Conservation (phyloP, 352 stramenopile genomes). For the Pythium sp. region DNA sequence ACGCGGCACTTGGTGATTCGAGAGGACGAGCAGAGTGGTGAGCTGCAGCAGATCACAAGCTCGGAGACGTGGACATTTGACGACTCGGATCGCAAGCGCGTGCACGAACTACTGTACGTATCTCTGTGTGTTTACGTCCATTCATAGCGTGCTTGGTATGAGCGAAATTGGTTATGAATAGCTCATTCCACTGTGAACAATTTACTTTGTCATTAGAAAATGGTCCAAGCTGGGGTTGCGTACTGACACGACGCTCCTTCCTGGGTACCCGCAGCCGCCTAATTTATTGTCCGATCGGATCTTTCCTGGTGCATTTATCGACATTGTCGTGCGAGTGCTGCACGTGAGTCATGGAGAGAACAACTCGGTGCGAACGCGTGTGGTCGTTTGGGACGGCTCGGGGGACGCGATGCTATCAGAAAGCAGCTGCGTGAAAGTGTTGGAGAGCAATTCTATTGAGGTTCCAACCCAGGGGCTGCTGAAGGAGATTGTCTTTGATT, state of each 20-base stretch:
- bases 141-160: not conserved
- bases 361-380: constrained; percentile 19
- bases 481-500: constrained; percentile 65
- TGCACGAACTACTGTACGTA: constrained; percentile 37
- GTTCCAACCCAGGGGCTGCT: constrained; percentile 40
- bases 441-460: constrained; percentile 18
- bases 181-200: not conserved
- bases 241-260: constrained; percentile 46
- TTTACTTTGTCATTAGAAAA: constrained; percentile 23
- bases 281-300: constrained; percentile 43
- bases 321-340: constrained; percentile 63
- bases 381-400: constrained; percentile 75
- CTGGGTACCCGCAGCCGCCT: constrained; percentile 40
- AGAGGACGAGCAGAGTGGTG: constrained; percentile 19
- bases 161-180: not conserved
- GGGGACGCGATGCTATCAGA: constrained; percentile 25
- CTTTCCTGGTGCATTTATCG: constrained; percentile 44
- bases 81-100: constrained; percentile 42
- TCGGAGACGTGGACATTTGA: constrained; percentile 67
- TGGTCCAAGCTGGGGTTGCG: constrained; percentile 43
- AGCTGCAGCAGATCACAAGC: constrained; percentile 44
- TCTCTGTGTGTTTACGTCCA: too few species aligned
- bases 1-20: constrained; percentile 67
- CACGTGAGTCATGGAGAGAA: constrained; percentile 29
- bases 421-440: constrained; percentile 12